Evolutionary conservation across 2,329 filamentous ascomycete species (phyloP).

Genomic region (Phoma herbarum): DNA sequence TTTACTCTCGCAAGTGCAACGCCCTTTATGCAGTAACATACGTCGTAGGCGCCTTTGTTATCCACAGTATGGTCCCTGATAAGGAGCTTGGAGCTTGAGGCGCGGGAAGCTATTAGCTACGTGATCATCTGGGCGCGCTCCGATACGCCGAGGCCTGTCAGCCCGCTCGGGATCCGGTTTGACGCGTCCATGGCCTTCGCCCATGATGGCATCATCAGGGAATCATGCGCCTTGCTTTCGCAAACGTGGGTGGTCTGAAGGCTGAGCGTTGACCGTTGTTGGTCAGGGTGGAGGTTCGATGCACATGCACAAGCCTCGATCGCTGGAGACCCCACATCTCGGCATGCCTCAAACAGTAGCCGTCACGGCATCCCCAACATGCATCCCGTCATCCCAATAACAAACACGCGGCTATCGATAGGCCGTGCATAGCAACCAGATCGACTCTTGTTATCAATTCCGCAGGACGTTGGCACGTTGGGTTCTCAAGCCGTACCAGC

Average conservation of each 20-base stretch:
- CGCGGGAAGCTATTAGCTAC: slow-evolving; percentile 31
- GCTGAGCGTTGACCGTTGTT: slow-evolving; percentile 30
- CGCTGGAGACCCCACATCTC: slow-evolving; percentile 33
- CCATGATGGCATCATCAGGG: slow-evolving; percentile 44
- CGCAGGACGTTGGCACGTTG: background rate
- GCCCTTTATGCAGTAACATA: slow-evolving; percentile 41
- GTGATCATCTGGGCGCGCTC: slow-evolving; percentile 33
- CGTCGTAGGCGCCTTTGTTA: slow-evolving; percentile 37
- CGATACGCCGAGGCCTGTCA: slow-evolving; percentile 45
- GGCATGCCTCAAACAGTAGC: slow-evolving; percentile 34
- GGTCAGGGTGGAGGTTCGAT: slow-evolving; percentile 15
- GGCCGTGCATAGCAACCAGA: slow-evolving; percentile 12
- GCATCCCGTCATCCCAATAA: slow-evolving; percentile 17
- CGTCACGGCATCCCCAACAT: slow-evolving; percentile 35
- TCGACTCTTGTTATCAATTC: background rate
- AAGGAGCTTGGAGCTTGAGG: slow-evolving; percentile 34
- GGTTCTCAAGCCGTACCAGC: background rate
- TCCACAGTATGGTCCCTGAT: slow-evolving; percentile 32
- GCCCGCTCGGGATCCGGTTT: slow-evolving; percentile 38
- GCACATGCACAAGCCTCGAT: slow-evolving; percentile 20
- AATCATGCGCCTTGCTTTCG: slow-evolving; percentile 44
- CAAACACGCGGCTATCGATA: slow-evolving; percentile 16
- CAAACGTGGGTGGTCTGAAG: slow-evolving; percentile 48
- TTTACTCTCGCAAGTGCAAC: slow-evolving; percentile 23
- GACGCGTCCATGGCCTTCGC: slow-evolving; percentile 27